Percentiles rank a stretch among this genome's conserved stretches.
These are phyloP conservation scores for Cladosporium sp. DNA, from an alignment of 2,329 filamentous ascomycete genomes.

Conservation along the genomic window DNA sequence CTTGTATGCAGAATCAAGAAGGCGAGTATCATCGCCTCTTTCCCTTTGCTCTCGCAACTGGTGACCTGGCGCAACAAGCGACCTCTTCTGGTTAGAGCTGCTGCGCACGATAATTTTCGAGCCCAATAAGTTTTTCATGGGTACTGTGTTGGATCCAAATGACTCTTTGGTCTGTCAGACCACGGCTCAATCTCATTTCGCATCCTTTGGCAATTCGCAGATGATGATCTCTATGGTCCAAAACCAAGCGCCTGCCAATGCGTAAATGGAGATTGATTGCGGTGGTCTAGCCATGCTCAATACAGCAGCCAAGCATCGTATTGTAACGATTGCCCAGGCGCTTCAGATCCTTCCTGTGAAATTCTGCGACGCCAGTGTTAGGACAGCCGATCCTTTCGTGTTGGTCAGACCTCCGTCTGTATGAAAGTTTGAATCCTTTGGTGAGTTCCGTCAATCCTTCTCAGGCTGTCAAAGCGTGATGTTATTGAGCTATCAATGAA, in stretches of 20 bases:
- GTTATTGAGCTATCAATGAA: no score
- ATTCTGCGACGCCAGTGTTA: not conserved
- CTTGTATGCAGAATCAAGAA: not conserved
- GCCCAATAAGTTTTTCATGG: not conserved
- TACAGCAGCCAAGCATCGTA: not conserved
- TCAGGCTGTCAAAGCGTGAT: no score
- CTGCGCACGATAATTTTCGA: not conserved
- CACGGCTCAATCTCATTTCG: not conserved
- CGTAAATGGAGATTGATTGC: not conserved
- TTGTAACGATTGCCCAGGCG: not conserved
- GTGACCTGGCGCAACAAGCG: no score
- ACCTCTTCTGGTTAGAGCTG: no score
- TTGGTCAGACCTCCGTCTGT: no score
- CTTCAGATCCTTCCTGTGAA: not conserved
- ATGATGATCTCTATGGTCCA: not conserved
- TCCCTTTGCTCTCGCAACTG: not conserved
- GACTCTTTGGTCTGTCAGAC: not conserved
- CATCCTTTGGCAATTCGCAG: not conserved
- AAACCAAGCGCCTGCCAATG: not conserved
- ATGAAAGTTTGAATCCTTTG: no score
- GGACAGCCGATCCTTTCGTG: no score
- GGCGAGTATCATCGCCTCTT: not conserved
- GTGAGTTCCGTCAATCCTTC: no score
- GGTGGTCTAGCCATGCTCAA: not conserved
- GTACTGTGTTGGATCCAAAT: not conserved